Evolutionary conservation across 495 filamentous ascomycete genomes (phyloP).

Genomic region (Talaromyces ruber): DNA sequence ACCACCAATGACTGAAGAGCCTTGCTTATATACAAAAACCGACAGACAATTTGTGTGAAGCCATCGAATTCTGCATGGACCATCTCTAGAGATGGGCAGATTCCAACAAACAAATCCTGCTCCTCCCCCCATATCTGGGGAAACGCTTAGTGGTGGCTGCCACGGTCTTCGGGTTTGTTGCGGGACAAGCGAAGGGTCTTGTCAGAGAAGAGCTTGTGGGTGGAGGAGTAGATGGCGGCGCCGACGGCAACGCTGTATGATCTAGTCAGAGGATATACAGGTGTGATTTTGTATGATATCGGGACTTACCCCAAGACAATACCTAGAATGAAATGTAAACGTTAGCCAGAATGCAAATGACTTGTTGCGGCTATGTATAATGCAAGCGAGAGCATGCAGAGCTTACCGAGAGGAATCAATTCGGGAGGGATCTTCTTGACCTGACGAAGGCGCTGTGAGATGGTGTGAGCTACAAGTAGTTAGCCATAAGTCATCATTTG

Average conservation of each 20-base stretch:
- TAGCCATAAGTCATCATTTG: conserved; percentile 14
- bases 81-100: background rate
- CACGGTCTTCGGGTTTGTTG: conserved; percentile 40
- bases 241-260: conserved; percentile 50
- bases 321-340: conserved; percentile 40
- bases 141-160: conserved; percentile 13
- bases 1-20: background rate
- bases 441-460: conserved; percentile 87
- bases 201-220: conserved; percentile 75
- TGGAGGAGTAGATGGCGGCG: conserved; percentile 71
- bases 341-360: conserved; percentile 13
- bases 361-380: background rate
- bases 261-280: conserved; percentile 13
- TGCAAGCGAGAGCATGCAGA: background rate
- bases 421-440: conserved; percentile 86
- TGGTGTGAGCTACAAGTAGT: conserved; percentile 71
- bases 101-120: background rate
- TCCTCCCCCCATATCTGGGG: background rate
- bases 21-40: conserved; percentile 8
- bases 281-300: conserved; percentile 4
- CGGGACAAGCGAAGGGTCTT: conserved; percentile 76
- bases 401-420: conserved; percentile 88
- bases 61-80: conserved; percentile 5
- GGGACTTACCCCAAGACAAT: conserved; percentile 65
- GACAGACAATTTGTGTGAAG: conserved; percentile 6